Percentiles rank a stretch among this genome's conserved stretches.
Conservation (phyloP, 2,329 filamentous ascomycete genomes). For the Talaromyces sp. region DNA sequence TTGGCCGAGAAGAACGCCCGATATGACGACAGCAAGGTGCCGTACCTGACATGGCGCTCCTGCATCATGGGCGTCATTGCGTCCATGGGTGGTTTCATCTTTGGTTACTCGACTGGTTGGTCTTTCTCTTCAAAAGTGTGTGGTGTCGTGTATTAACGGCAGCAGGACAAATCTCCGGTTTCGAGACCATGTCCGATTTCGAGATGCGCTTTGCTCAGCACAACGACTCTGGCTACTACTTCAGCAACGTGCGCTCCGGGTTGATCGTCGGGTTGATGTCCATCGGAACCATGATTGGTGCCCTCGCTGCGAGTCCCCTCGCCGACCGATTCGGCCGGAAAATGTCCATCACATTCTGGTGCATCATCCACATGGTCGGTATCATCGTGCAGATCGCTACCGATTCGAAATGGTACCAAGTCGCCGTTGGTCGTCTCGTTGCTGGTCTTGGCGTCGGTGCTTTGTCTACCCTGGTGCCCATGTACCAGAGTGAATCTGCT, state of each 20-base stretch:
- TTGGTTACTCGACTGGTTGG: slow-evolving; percentile 44
- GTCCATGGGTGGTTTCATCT: slow-evolving; percentile 49
- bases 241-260: slow-evolving; percentile 45
- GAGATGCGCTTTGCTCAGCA: slow-evolving; percentile 39
- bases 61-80: slow-evolving; percentile 44
- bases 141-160: neutral
- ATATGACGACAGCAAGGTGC: slow-evolving; percentile 42
- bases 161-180: slow-evolving; percentile 44
- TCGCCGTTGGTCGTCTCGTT: slow-evolving; percentile 46
- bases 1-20: slow-evolving; percentile 32
- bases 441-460: slow-evolving; percentile 48
- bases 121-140: neutral
- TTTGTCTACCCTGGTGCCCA: slow-evolving; percentile 46
- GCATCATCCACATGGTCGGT: slow-evolving; percentile 43
- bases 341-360: slow-evolving; percentile 45
- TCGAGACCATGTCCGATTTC: slow-evolving; percentile 48
- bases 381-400: slow-evolving; percentile 47
- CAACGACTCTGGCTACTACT: slow-evolving; percentile 29
- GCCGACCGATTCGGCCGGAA: slow-evolving; percentile 46
- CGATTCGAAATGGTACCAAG: slow-evolving; percentile 40
- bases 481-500: slow-evolving; percentile 48
- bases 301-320: slow-evolving; percentile 43
- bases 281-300: slow-evolving; percentile 44
- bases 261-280: slow-evolving; percentile 45
- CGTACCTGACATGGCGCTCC: slow-evolving; percentile 42